These are phyloP conservation scores for Eimeria acervulina DNA, from an alignment of 169 alveolate genomes.

Conservation along the genomic window DNA sequence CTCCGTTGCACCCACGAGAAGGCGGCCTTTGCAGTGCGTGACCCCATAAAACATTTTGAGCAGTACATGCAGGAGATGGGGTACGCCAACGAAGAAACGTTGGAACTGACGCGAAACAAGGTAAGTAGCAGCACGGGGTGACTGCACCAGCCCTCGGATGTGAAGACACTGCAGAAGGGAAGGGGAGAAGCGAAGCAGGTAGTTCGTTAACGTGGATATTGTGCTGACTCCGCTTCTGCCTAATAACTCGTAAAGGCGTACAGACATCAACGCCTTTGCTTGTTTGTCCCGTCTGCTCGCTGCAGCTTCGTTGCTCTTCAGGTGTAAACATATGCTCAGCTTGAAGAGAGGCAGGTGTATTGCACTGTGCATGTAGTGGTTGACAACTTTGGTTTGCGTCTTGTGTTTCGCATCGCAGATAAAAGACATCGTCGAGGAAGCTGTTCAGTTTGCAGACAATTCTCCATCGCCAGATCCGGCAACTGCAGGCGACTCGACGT, in stretches of 20 bases:
- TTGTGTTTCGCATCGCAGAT: slow-evolving; percentile 41
- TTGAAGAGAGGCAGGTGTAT: not conserved
- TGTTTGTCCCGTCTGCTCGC: not conserved
- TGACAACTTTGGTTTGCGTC: not conserved
- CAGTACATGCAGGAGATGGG: slow-evolving; percentile 86
- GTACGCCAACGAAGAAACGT: slow-evolving; percentile 82
- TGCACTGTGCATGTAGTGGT: not conserved
- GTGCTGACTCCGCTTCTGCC: not conserved
- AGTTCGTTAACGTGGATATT: not conserved
- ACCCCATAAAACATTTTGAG: slow-evolving; percentile 86
- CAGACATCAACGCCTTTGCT: not conserved
- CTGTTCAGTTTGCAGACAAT: slow-evolving; percentile 81
- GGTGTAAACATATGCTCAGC: not conserved
- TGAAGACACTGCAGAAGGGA: slow-evolving; percentile 15
- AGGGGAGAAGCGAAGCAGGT: not conserved
- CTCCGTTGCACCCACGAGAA: slow-evolving; percentile 86
- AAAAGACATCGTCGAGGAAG: slow-evolving; percentile 56
- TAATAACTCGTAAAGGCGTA: not conserved
- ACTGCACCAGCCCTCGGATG: not conserved
- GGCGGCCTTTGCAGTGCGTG: slow-evolving; percentile 87
- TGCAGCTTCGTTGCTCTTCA: not conserved
- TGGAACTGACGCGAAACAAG: slow-evolving; percentile 84
- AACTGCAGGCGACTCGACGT: slow-evolving; percentile 69
- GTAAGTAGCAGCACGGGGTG: slow-evolving; percentile 26
- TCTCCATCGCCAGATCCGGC: slow-evolving; percentile 57